Evolutionary conservation across 768 basidiomycete species (phyloP).

Genomic region (Mrakia hoshinonis): DNA sequence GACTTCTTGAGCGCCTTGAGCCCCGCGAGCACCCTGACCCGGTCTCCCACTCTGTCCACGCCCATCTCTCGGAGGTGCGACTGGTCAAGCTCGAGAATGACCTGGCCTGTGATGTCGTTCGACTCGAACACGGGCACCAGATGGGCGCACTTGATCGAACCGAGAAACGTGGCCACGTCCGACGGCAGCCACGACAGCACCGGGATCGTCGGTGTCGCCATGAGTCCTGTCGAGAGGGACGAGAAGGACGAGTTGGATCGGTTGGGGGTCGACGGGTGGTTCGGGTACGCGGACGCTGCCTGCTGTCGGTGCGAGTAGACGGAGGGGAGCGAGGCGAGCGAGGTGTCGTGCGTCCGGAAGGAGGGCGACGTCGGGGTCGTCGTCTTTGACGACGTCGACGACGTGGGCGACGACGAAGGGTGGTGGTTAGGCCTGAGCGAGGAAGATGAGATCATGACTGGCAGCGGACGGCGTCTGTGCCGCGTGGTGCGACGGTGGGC

Average conservation of each 20-base stretch:
- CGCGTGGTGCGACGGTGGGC: no score
- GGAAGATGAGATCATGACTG: not conserved
- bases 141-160: constrained; percentile 61
- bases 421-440: not conserved
- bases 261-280: not conserved
- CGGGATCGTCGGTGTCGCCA: not conserved
- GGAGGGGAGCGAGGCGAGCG: not conserved
- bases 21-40: constrained; percentile 74
- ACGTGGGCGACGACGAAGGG: not conserved
- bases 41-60: constrained; percentile 78
- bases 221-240: not conserved
- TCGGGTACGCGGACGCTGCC: not conserved
- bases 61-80: constrained; percentile 81
- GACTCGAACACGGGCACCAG: constrained; percentile 62
- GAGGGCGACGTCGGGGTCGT: constrained; percentile 13
- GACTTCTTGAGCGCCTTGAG: constrained; percentile 60
- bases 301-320: not conserved
- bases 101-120: constrained; percentile 86
- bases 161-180: constrained; percentile 60
- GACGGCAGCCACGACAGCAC: constrained; percentile 15
- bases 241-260: constrained; percentile 5
- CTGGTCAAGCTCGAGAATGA: constrained; percentile 86
- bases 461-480: no score
- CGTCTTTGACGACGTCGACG: constrained; percentile 8
- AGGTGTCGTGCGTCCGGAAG: constrained; percentile 2